phyloP scores from a whole-genome alignment of 78 protist species.

The Chrysochromulina tobinii region DNA sequence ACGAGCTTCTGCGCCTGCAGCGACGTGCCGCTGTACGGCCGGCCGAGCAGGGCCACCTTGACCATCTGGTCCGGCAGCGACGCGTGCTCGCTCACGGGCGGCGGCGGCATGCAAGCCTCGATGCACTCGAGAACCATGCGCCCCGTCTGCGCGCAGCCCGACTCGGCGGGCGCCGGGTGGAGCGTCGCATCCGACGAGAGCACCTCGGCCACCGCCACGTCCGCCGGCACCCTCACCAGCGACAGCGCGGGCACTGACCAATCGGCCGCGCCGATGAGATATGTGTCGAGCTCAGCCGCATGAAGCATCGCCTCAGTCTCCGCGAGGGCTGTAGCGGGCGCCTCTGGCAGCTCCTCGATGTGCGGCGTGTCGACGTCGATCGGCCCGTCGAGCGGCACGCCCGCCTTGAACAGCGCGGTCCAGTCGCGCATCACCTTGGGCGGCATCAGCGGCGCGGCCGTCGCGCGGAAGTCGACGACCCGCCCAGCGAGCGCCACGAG shows the following conservation, averaged over 20 bases:
- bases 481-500: background rate
- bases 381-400: background rate
- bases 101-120: background rate
- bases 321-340: background rate
- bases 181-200: background rate
- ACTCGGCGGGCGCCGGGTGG: background rate
- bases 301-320: background rate
- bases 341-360: background rate
- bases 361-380: background rate
- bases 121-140: background rate
- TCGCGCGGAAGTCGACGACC: background rate
- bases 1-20: background rate
- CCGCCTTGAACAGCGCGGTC: background rate
- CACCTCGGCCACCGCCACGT: background rate
- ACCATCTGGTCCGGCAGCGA: background rate
- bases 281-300: background rate
- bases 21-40: background rate
- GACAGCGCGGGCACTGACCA: background rate
- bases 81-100: background rate
- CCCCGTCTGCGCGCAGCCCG: background rate
- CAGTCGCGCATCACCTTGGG: conserved; percentile 23
- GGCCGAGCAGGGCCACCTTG: background rate
- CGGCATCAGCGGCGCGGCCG: background rate
- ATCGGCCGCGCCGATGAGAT: background rate
- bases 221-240: background rate